These are phyloP conservation scores for Polygonum maritimum DNA, from an alignment of 148 eudicot species.

Conservation along the genomic window DNA sequence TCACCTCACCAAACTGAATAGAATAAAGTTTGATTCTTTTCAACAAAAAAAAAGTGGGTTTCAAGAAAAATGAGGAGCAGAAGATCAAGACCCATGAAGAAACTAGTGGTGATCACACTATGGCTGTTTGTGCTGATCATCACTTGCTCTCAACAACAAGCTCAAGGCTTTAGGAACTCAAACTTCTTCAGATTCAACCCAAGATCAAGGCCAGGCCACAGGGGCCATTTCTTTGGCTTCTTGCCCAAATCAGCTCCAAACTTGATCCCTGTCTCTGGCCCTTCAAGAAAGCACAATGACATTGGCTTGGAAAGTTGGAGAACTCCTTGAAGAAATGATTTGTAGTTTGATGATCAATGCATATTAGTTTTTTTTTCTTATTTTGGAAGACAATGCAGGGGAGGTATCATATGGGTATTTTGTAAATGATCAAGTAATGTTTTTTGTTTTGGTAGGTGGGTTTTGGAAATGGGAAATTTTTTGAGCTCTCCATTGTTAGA, in stretches of 20 bases:
- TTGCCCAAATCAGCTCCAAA: slow-evolving; percentile 47
- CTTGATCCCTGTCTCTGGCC: slow-evolving; percentile 45
- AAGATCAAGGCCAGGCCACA: slow-evolving; percentile 1
- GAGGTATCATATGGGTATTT: neutral
- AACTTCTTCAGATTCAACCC: slow-evolving; percentile 32
- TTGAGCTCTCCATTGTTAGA: neutral
- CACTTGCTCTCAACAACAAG: slow-evolving; percentile 18
- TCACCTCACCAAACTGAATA: neutral
- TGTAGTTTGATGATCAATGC: neutral
- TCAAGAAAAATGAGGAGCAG: slow-evolving; percentile 10
- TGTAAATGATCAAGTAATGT: neutral
- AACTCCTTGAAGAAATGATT: slow-evolving; percentile 27
- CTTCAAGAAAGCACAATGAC: slow-evolving; percentile 72
- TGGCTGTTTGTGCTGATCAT: slow-evolving; percentile 23
- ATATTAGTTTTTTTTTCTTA: neutral
- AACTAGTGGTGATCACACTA: slow-evolving; percentile 2
- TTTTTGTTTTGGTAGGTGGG: neutral
- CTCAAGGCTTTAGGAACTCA: slow-evolving; percentile 36
- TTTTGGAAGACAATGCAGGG: neutral
- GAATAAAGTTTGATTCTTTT: neutral
- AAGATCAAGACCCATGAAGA: neutral
- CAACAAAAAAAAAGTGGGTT: neutral
- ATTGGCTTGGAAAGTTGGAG: slow-evolving; percentile 52
- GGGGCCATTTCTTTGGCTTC: slow-evolving; percentile 40
- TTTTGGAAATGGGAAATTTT: neutral